A percentile compares a stretch with the other conserved stretches of the same genome.
Conservation (phyloP, 805 yeast genomes). For the Saturnispora diversa region DNA sequence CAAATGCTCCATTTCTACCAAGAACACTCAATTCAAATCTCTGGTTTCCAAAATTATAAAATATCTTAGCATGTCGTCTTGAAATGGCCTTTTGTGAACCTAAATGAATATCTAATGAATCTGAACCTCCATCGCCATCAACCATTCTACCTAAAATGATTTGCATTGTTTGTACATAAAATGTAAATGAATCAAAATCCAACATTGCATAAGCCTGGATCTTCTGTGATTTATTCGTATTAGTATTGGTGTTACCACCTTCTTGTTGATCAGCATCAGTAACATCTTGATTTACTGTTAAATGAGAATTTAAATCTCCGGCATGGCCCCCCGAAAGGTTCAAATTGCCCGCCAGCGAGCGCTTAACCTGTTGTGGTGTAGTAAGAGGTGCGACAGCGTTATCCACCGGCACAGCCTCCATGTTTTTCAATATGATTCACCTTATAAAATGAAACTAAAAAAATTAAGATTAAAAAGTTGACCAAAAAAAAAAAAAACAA, state of each 20-base stretch:
- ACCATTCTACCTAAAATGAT: slow-evolving; percentile 88
- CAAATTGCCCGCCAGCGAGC: slow-evolving; percentile 10
- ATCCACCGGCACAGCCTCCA: slow-evolving; percentile 6
- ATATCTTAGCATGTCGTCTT: slow-evolving; percentile 89
- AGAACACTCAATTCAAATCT: slow-evolving; percentile 84
- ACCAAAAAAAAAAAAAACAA: too few species aligned
- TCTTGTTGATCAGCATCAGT: neutral
- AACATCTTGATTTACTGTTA: neutral
- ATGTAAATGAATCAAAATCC: slow-evolving; percentile 88
- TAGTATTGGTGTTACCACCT: neutral
- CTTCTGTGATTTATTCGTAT: slow-evolving; percentile 17
- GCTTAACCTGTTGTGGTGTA: slow-evolving; percentile 11
- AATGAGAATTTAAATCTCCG: too few species aligned
- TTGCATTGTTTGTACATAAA: slow-evolving; percentile 93
- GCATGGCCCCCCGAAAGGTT: neutral
- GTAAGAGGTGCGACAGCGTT: slow-evolving; percentile 8
- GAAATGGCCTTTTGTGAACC: slow-evolving; percentile 92
- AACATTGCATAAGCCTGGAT: slow-evolving; percentile 64
- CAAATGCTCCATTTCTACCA: slow-evolving; percentile 96
- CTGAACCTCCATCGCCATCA: slow-evolving; percentile 45
- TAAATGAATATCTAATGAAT: slow-evolving; percentile 84
- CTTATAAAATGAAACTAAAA: too few species aligned
- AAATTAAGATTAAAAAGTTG: too few species aligned
- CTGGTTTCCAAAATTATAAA: slow-evolving; percentile 94
- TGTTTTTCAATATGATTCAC: too few species aligned